These are phyloP conservation scores for Blastocystis sp. DNA, from an alignment of 352 stramenopile genomes.

Conservation along the genomic window DNA sequence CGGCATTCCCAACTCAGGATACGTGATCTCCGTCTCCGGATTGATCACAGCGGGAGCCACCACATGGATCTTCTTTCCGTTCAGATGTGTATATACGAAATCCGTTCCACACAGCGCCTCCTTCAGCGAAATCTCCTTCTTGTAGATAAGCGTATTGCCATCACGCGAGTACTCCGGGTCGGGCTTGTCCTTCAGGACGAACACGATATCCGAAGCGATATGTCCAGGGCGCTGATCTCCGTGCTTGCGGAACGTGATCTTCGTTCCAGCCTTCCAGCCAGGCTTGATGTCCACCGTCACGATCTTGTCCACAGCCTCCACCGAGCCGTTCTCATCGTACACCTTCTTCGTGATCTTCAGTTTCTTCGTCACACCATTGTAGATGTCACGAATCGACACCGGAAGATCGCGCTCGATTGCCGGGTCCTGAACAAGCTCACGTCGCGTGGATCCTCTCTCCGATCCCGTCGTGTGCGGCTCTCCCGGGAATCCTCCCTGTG, in stretches of 20 bases:
- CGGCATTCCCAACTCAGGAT: constrained; percentile 57
- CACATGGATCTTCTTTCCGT: constrained; percentile 60
- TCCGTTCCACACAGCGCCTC: constrained; percentile 67
- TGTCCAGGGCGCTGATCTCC: constrained; percentile 60
- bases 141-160: constrained; percentile 60
- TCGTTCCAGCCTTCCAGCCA: constrained; percentile 82
- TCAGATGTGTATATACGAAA: constrained; percentile 64
- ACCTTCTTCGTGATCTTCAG: constrained; percentile 72
- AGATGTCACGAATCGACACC: constrained; percentile 37
- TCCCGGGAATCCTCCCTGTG: no score
- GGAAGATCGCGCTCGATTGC: background rate
- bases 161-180: constrained; percentile 59
- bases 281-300: constrained; percentile 79
- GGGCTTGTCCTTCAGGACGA: constrained; percentile 60
- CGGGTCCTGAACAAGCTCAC: background rate
- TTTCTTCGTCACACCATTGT: constrained; percentile 72
- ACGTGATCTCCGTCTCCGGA: constrained; percentile 23
- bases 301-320: constrained; percentile 68
- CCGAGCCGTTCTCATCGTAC: constrained; percentile 58
- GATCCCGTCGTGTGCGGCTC: background rate
- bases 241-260: constrained; percentile 65
- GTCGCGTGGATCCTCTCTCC: background rate
- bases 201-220: constrained; percentile 60
- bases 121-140: constrained; percentile 60
- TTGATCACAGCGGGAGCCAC: background rate